Percentiles rank a stretch among this genome's conserved stretches.
These are phyloP conservation scores for Vicia sativa DNA, from an alignment of 306 rosid species.

Conservation along the genomic window DNA sequence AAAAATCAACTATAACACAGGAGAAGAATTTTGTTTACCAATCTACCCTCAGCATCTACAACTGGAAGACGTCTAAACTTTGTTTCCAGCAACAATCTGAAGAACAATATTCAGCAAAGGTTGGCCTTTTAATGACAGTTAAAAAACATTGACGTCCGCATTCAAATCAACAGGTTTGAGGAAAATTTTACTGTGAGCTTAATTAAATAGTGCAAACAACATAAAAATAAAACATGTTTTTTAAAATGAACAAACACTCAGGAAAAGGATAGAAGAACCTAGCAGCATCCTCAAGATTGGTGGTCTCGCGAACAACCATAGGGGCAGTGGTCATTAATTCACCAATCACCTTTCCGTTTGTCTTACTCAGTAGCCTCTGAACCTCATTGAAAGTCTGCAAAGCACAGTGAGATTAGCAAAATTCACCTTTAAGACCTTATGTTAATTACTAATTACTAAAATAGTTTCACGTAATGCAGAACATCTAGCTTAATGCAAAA, in stretches of 20 bases:
- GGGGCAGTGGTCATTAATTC: slow-evolving; percentile 93
- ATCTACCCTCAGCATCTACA: slow-evolving; percentile 85
- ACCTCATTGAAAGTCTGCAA: slow-evolving; percentile 92
- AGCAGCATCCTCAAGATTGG: slow-evolving; percentile 96
- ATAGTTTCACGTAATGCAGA: slow-evolving; percentile 17
- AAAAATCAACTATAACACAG: background rate
- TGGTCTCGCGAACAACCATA: slow-evolving; percentile 81
- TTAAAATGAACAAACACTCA: background rate
- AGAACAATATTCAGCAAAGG: background rate
- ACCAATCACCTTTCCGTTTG: slow-evolving; percentile 82
- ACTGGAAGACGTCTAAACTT: slow-evolving; percentile 96
- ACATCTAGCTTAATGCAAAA: slow-evolving; percentile 10
- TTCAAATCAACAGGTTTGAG: background rate
- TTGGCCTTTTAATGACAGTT: background rate
- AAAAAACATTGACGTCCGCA: background rate
- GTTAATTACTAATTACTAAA: background rate
- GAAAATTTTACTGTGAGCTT: background rate
- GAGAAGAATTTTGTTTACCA: slow-evolving; percentile 54
- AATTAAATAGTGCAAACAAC: background rate
- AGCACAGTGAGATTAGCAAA: slow-evolving; percentile 22
- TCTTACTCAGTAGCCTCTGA: slow-evolving; percentile 81
- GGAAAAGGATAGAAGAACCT: slow-evolving; percentile 52
- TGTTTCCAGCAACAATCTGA: slow-evolving; percentile 81
- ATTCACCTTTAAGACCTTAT: slow-evolving; percentile 1
- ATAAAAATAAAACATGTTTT: background rate